A percentile compares a stretch with the other conserved stretches of the same genome.
These are phyloP conservation scores for Gloeophyllum trabeum DNA, from an alignment of 768 basidiomycete species.

Conservation along the genomic window DNA sequence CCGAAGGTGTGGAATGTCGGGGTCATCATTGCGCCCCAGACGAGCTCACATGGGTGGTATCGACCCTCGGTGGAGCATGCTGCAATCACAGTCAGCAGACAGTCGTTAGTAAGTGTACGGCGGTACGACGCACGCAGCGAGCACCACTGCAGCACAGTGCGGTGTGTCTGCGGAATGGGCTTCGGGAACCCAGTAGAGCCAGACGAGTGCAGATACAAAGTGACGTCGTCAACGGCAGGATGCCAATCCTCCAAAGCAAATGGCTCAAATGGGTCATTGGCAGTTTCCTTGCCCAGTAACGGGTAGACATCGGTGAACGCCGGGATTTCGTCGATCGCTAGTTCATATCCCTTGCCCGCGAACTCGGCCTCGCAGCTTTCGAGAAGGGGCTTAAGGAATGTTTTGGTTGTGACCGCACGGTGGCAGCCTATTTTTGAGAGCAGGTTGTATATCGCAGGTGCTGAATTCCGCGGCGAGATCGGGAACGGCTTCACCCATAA, in stretches of 20 bases:
- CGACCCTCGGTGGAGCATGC: constrained; percentile 4
- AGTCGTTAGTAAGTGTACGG: too few relatives aligned
- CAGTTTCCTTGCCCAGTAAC: not conserved
- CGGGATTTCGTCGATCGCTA: not conserved
- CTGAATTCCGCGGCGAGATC: not conserved
- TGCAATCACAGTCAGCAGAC: too few relatives aligned
- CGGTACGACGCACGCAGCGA: constrained; percentile 4
- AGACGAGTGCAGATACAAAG: constrained; percentile 10
- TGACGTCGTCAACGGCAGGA: constrained; percentile 2
- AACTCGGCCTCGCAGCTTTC: not conserved
- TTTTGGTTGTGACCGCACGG: not conserved
- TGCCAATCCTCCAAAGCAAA: not conserved
- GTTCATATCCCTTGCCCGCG: not conserved
- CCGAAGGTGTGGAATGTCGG: constrained; percentile 10
- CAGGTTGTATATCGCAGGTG: not conserved
- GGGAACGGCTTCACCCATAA: constrained; percentile 5
- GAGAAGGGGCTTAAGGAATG: not conserved
- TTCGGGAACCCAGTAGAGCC: constrained; percentile 16
- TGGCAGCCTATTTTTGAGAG: not conserved
- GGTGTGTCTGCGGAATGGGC: constrained; percentile 11
- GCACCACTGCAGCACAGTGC: constrained; percentile 8
- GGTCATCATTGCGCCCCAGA: constrained; percentile 6
- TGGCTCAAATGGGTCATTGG: not conserved
- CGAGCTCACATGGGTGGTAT: not conserved
- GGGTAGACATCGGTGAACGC: constrained; percentile 3